These are phyloP conservation scores for Dimargaris cristalligena DNA, from an alignment of 192 early-diverging fungal species.

Conservation along the genomic window DNA sequence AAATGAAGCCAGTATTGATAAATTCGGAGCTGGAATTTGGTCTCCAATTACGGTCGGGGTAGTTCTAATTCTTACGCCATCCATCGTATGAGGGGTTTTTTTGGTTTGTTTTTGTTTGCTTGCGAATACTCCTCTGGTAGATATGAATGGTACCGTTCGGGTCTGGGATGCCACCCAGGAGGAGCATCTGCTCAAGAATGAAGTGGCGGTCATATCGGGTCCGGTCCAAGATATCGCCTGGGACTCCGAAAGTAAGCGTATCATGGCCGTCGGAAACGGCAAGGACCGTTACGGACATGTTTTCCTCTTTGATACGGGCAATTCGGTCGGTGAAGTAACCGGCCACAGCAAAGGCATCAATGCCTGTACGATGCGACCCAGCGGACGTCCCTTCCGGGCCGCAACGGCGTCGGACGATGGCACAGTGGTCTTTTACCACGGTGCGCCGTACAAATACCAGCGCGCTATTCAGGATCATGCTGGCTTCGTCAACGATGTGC, in stretches of 20 bases:
- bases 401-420: constrained; percentile 85
- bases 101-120: no score
- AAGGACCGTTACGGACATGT: constrained; percentile 79
- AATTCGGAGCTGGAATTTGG: no score
- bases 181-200: constrained; percentile 71
- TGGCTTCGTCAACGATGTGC: constrained; percentile 80
- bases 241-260: constrained; percentile 88
- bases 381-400: constrained; percentile 72
- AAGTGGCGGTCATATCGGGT: constrained; percentile 56
- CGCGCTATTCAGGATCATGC: constrained; percentile 60
- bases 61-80: no score
- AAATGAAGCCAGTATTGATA: no score
- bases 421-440: constrained; percentile 75
- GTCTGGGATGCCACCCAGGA: constrained; percentile 81
- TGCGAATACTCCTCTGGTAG: no score
- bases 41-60: no score
- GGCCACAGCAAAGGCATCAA: constrained; percentile 85
- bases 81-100: no score
- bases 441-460: constrained; percentile 77
- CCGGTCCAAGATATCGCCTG: constrained; percentile 78
- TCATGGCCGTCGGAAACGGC: constrained; percentile 94
- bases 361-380: constrained; percentile 71
- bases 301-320: constrained; percentile 76
- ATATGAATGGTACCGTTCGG: constrained; percentile 75
- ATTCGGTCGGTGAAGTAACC: constrained; percentile 75